Percentiles rank a stretch among this genome's conserved stretches.
phyloP scores from a whole-genome alignment of 208 protist genomes.

The Crithidia acanthocephali region DNA sequence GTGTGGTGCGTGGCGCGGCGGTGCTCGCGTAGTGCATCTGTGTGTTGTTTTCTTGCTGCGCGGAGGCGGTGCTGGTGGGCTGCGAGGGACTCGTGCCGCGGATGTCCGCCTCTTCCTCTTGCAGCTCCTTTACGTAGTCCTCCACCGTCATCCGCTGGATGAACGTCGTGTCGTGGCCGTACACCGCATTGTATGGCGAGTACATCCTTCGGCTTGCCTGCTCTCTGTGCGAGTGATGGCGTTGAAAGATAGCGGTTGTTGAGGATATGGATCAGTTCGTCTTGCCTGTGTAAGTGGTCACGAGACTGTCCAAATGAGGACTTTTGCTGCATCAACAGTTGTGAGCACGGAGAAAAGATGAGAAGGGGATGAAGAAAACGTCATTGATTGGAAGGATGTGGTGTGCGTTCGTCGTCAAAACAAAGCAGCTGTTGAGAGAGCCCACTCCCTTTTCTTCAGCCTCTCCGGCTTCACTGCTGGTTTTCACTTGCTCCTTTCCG shows the following conservation, averaged over 20 bases:
- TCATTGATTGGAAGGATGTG: too few species aligned
- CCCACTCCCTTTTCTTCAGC: too few species aligned
- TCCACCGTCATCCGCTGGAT: conserved; percentile 64
- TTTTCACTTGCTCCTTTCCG: too few species aligned
- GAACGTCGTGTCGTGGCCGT: conserved; percentile 76
- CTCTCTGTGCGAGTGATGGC: neutral
- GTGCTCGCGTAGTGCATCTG: neutral
- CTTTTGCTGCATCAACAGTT: too few species aligned
- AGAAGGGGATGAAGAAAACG: too few species aligned
- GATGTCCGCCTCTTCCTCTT: conserved; percentile 43
- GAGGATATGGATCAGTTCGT: too few species aligned
- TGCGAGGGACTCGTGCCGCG: conserved; percentile 9
- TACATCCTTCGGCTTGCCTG: conserved; percentile 29
- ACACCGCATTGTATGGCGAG: conserved; percentile 70
- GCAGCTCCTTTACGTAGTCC: conserved; percentile 67
- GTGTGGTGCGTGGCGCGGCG: neutral
- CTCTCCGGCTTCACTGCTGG: too few species aligned
- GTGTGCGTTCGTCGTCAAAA: too few species aligned
- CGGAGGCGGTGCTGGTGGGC: neutral
- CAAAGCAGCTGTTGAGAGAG: too few species aligned
- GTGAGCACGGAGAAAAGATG: too few species aligned
- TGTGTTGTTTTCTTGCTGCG: neutral
- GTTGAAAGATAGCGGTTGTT: neutral
- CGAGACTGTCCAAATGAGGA: too few species aligned
- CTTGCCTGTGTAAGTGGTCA: too few species aligned